Evolutionary conservation across 257 asterid species (phyloP), one percentile per base, ranked within the genome.

Genomic region (Fraxinus quadrangulata): DNA sequence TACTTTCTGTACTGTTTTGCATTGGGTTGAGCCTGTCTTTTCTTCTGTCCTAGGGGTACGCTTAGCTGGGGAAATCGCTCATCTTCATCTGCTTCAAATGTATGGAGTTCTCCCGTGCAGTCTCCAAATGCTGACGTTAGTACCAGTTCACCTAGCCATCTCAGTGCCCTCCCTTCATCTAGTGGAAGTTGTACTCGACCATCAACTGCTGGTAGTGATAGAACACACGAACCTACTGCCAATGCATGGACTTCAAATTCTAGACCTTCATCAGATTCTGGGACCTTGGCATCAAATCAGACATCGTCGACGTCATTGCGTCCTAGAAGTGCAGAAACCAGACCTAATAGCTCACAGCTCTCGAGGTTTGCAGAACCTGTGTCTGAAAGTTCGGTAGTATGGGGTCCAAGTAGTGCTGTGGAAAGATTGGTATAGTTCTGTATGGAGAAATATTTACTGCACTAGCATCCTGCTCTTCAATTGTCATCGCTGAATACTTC

Each of bases 181-280:
- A 93, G 96, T 84, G 98, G 98, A 82, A 96, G 92, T 88, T 96
- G 94, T 76, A 95, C 92, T 78, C 90, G 99, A 63, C 97, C 99
- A 77, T 93, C 98, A 24, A 92, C 95, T 70, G 90, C 98, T 74
- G 97, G 97, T 77, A 92, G 98, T 83, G 98, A 93, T 81, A 83
- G 88, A 82, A 81, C 91, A 28, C 90, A 87, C 61, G 97, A 90
- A 81, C 89, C 89, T 76, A 75, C 80, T 75, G 72, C 88, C 36
- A 84, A 77, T 89, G 88, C 96, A 78, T 89, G 99, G 98, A 91
- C 87, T 71, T 71, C 97, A 80, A 89, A 80, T 87, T 93, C 99
- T 79, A 89, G 99, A 81, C 99, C 99, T 80, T 88, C 96, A 39
- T 93, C 99, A 26, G 97, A 97, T 80, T 92, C 98, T 88, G 99